Evolutionary conservation across 2,329 filamentous ascomycete species (phyloP), one percentile per base, ranked within the genome.

Genomic region (Hansfordia pulvinata): DNA sequence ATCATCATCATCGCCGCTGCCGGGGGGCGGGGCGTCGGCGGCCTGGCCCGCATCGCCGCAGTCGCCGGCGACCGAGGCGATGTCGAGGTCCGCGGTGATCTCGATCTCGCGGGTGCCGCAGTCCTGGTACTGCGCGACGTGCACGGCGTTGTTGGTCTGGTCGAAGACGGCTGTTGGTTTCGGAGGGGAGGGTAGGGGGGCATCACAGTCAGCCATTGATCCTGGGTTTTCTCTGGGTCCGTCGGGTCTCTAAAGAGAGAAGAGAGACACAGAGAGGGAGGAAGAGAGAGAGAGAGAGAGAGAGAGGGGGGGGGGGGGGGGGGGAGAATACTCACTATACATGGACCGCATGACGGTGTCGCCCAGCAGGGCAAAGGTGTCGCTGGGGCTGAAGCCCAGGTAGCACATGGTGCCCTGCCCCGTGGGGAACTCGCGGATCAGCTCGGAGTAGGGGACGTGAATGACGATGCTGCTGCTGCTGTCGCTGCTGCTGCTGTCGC

Each of bases 321-420:
- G 27, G n/a, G 25, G 20, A 11, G 14, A 8, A 43, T 49, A 16
- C 43, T 36, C 32, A 64, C 60, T 52, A 35, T 69, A 69, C 13
- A 63, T 64, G 8, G 62, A 67, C 17, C 68, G 58, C 35, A 72
- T 34, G 42, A 73, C 68, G 2, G 65, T 68, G 37, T 70, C 68
- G 8, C 68, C 68, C n/a, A 72, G 52, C n/a, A 72, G 45, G 21
- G 53, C 52, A 36, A 65, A 68, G 16, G 54, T 50, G 6, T 52
- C 43, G 35, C 53, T 64, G 7, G 58, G 50, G 34, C 53, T 51
- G 33, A 69, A 56, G 6, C 64, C 64, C n/a, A 69, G 43, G 29
- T 60, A 63, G 38, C 64, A 69, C 8, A 41, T 41, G 23, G 9
- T 14, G 14, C 23, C 23, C 4, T 3, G 10, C 10, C 6, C 15